These are phyloP conservation scores for Alternaria sp. DNA, from an alignment of 2,329 filamentous ascomycete genomes.

Conservation along the genomic window DNA sequence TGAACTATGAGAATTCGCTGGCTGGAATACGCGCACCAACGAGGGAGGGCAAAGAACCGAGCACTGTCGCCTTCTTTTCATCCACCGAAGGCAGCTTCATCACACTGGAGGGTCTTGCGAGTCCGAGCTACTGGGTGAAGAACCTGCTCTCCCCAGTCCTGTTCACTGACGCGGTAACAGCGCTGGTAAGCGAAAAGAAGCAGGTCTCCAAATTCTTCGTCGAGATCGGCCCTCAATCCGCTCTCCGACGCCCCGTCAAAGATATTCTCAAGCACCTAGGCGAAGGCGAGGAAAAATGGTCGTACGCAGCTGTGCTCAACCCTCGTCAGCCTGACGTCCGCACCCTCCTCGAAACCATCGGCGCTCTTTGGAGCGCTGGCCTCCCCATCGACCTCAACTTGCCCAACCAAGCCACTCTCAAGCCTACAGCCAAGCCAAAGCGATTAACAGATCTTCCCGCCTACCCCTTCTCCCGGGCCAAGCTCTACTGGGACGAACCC, in stretches of 20 bases:
- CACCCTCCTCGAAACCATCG: constrained; percentile 3
- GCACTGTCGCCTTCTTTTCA: constrained; percentile 1
- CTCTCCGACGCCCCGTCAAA: constrained; percentile 10
- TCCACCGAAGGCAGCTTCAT: constrained; percentile 3
- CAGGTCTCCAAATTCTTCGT: constrained; percentile 4
- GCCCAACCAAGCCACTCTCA: constrained; percentile 8
- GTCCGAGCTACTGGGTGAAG: constrained; percentile 8
- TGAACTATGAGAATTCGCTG: background rate
- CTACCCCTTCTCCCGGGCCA: constrained; percentile 40
- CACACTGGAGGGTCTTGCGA: background rate
- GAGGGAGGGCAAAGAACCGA: background rate
- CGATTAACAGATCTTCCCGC: constrained; percentile 6
- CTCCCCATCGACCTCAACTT: constrained; percentile 8
- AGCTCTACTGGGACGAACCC: constrained; percentile 28
- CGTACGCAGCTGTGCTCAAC: constrained; percentile 6
- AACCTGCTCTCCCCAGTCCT: constrained; percentile 12
- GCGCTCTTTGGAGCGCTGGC: constrained; percentile 5
- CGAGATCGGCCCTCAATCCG: constrained; percentile 18
- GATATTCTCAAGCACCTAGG: constrained; percentile 2
- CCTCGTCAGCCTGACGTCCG: background rate
- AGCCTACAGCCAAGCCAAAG: constrained; percentile 2
- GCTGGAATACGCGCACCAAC: background rate
- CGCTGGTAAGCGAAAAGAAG: constrained; percentile 3
- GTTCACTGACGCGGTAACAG: constrained; percentile 3
- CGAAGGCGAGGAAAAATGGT: constrained; percentile 8